phyloP scores from a whole-genome alignment of 1,139 yeast genomes.

The Geotrichum bryndzae region DNA sequence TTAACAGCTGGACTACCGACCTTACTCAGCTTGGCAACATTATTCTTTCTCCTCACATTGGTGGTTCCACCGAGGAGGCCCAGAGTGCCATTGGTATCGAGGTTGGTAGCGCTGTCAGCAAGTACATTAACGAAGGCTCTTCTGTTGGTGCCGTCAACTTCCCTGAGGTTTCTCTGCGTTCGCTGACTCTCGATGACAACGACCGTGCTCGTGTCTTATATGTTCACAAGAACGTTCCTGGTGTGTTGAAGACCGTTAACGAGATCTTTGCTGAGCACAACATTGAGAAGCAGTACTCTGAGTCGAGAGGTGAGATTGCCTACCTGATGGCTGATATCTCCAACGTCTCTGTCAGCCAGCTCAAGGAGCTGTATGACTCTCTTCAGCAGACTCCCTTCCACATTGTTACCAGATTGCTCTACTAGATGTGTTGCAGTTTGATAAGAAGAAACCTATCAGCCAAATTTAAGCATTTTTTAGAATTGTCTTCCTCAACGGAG shows the following conservation, averaged over 20 bases:
- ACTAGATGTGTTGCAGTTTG: constrained; percentile 39
- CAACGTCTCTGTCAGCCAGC: constrained; percentile 74
- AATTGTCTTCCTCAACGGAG: constrained; percentile 7
- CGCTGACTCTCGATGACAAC: constrained; percentile 81
- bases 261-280: constrained; percentile 91
- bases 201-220: constrained; percentile 84
- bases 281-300: constrained; percentile 96
- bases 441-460: neutral
- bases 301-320: constrained; percentile 92
- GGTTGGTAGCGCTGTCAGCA: constrained; percentile 78
- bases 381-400: constrained; percentile 87
- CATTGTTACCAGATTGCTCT: constrained; percentile 84
- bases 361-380: constrained; percentile 77
- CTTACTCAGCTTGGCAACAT: constrained; percentile 78
- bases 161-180: constrained; percentile 95
- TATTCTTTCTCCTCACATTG: constrained; percentile 94
- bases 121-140: constrained; percentile 92
- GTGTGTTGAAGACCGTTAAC: constrained; percentile 96
- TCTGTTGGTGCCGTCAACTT: constrained; percentile 96
- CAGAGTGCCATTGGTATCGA: constrained; percentile 97
- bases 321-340: constrained; percentile 97
- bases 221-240: constrained; percentile 97
- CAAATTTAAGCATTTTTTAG: neutral
- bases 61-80: constrained; percentile 99
- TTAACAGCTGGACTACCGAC: constrained; percentile 82